Evolutionary conservation across 805 yeast species (phyloP).

Genomic region (Saccharomycopsis sp.): DNA sequence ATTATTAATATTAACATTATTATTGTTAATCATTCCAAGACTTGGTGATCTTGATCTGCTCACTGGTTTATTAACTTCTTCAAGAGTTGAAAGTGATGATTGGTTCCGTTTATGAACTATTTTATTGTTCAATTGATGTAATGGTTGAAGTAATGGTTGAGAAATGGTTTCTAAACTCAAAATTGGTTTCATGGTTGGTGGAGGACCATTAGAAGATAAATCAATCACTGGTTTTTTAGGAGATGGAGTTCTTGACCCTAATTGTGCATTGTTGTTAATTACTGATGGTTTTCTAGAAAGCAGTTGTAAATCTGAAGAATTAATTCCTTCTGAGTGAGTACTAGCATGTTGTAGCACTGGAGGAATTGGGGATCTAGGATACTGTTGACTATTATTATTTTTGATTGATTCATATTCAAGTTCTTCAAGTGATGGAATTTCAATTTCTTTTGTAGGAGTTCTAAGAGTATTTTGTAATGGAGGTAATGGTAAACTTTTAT

Average conservation of each 20-base stretch:
- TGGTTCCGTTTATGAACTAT: background rate
- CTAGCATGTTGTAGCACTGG: slow-evolving; percentile 6
- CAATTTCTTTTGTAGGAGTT: slow-evolving; percentile 31
- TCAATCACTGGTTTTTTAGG: background rate
- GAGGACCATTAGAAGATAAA: background rate
- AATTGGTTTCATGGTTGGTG: slow-evolving; percentile 19
- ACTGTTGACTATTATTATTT: no score
- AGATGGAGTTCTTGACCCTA: slow-evolving; percentile 7
- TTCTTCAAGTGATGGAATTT: slow-evolving; percentile 59
- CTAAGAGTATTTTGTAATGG: slow-evolving; percentile 14
- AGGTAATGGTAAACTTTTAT: slow-evolving; percentile 17
- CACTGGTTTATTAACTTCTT: background rate
- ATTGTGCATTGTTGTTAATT: background rate
- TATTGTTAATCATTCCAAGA: background rate
- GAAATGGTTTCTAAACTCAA: background rate
- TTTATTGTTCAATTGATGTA: background rate
- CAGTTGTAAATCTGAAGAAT: background rate
- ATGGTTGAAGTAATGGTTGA: slow-evolving; percentile 5
- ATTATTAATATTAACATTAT: no score
- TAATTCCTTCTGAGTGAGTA: background rate
- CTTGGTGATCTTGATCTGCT: background rate
- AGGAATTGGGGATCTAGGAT: slow-evolving; percentile 11
- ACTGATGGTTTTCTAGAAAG: slow-evolving; percentile 2
- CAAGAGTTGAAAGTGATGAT: background rate
- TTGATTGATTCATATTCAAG: slow-evolving; percentile 19